These are phyloP conservation scores for Acanthamoeba lenticulata DNA, from an alignment of 208 protist genomes.

Conservation along the genomic window DNA sequence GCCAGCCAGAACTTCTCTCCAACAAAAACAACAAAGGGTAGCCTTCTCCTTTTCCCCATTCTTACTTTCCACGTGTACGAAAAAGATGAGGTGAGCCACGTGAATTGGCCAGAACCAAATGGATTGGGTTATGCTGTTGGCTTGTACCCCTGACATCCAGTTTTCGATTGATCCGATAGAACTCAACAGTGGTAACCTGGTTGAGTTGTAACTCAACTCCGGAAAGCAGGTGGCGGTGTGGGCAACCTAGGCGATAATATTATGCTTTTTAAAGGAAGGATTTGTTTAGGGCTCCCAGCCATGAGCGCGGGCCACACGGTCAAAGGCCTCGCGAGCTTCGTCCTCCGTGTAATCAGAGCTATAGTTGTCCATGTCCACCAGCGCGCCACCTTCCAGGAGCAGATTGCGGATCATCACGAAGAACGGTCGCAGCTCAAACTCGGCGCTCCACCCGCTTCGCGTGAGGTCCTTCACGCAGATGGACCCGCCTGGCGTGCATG, in stretches of 20 bases:
- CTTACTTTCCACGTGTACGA: too few species aligned
- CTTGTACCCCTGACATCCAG: too few species aligned
- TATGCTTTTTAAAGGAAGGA: background rate
- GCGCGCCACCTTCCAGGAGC: slow-evolving; percentile 22
- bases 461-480: slow-evolving; percentile 59
- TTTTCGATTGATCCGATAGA: too few species aligned
- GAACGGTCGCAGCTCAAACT: slow-evolving; percentile 41
- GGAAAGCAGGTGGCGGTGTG: too few species aligned
- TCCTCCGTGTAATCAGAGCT: background rate
- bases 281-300: slow-evolving; percentile 42
- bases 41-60: too few species aligned
- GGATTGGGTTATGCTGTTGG: too few species aligned
- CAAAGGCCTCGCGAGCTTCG: slow-evolving; percentile 60
- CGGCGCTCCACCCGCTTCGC: slow-evolving; percentile 9
- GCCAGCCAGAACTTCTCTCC: too few species aligned
- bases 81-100: too few species aligned
- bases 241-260: background rate
- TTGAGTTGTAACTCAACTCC: too few species aligned
- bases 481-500: background rate
- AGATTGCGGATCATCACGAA: slow-evolving; percentile 64
- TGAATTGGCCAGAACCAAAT: too few species aligned
- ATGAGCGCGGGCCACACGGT: slow-evolving; percentile 21
- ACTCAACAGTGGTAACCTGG: too few species aligned
- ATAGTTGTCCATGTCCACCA: slow-evolving; percentile 64
- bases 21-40: too few species aligned